These are phyloP conservation scores for Daldinia childiae DNA, from an alignment of 495 filamentous ascomycete genomes.

Conservation along the genomic window DNA sequence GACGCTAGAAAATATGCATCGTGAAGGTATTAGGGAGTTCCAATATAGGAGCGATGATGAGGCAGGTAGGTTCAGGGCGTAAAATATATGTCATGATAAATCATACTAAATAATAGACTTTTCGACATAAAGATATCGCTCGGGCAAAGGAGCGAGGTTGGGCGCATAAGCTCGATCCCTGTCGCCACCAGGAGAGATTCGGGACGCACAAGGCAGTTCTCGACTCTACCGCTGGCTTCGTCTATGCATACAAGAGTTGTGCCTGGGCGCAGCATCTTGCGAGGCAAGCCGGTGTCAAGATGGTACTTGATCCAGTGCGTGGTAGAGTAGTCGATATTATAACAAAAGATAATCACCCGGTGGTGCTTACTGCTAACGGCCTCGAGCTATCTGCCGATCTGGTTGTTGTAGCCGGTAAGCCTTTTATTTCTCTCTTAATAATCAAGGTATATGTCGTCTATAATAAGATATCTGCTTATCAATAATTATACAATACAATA, in stretches of 20 bases:
- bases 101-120: background rate
- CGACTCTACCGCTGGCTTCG: slow-evolving; percentile 54
- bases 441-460: background rate
- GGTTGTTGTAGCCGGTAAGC: slow-evolving; percentile 43
- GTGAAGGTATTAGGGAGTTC: slow-evolving; percentile 45
- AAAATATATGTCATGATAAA: background rate
- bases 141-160: slow-evolving; percentile 46
- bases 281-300: slow-evolving; percentile 46
- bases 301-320: slow-evolving; percentile 44
- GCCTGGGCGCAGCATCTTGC: slow-evolving; percentile 53
- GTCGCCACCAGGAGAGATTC: slow-evolving; percentile 33
- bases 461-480: background rate
- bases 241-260: slow-evolving; percentile 56
- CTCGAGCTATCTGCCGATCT: slow-evolving; percentile 41
- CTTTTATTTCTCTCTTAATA: background rate
- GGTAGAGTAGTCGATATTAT: slow-evolving; percentile 42
- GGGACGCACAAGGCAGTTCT: slow-evolving; percentile 49
- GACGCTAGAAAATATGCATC: slow-evolving; percentile 48
- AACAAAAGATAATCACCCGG: slow-evolving; percentile 15
- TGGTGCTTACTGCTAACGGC: slow-evolving; percentile 50
- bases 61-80: slow-evolving; percentile 32
- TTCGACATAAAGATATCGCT: slow-evolving; percentile 24
- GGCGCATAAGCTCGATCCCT: slow-evolving; percentile 46
- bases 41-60: slow-evolving; percentile 47
- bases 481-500: background rate